Evolutionary conservation across 176 grass and related monocot genomes (phyloP), one percentile per base, ranked within the genome.

Genomic region (Aegilops tauschii): DNA sequence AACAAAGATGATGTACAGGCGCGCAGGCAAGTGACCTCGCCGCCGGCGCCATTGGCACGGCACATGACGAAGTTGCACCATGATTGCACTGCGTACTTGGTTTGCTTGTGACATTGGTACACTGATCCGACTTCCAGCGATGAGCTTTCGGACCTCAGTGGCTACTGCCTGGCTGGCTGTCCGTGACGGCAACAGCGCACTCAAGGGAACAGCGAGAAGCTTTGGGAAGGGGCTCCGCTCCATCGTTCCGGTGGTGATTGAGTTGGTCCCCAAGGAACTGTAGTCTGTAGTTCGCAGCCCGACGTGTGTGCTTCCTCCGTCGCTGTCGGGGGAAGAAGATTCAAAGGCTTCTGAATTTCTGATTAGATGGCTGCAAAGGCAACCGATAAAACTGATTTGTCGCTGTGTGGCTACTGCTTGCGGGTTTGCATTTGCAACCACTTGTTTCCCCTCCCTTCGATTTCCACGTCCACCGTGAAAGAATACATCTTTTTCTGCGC

Each of bases 241-340:
- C 37, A 13, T 14, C 16, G 39, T 50, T 34, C 45, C 12, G 18
- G 50, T 25, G 35, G 23, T 62, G 52, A 75, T 44, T 64, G 56
- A 9, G 6, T 18, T 16, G 73, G 73, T 52, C 45, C 73, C 45
- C 21, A 5, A 2, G 42, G 39, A 69, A 50, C 58, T 58, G 56
- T 69, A 16, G 23, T 82, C 58, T 58, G 56, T 69, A 16, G 23
- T 82, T 82, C 23, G 12, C 12, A 16, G 9, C 25, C 49, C 52
- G 17, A 77, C 61, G 37, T 56, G 61, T 29, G 39, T 31, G 70
- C 83, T 62, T 62, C 88, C 79, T 65, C 40, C 37, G 65, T 86
- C 88, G 18, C 54, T 65, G 6, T 65, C 83, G 69, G 6, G 58
- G 44, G 16, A 21, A 34, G 39, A 78, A 70, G 44, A 30, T 72